phyloP scores from a whole-genome alignment of 2,329 filamentous ascomycete genomes.

The Xylaria polymorpha region DNA sequence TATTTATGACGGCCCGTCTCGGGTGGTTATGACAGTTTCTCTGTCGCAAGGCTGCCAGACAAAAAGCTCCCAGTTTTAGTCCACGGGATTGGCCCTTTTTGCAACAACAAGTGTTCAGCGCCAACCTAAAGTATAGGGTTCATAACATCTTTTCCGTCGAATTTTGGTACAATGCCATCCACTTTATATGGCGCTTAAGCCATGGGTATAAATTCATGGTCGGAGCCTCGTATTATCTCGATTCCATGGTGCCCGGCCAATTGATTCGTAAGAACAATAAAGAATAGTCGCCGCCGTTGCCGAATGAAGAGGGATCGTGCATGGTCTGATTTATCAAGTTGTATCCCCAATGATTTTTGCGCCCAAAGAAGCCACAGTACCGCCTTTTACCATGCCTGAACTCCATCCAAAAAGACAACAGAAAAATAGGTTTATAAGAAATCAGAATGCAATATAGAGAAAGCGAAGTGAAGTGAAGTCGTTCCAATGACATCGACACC shows the following conservation, averaged over 20 bases:
- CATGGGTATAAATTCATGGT: neutral
- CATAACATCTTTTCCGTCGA: neutral
- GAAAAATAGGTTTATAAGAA: neutral
- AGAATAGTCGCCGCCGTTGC: neutral
- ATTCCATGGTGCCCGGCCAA: neutral
- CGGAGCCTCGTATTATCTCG: neutral
- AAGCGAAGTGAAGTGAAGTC: neutral
- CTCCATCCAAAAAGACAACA: slow-evolving; percentile 24
- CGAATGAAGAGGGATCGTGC: neutral
- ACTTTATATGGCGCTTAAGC: neutral
- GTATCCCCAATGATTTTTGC: neutral
- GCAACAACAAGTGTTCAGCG: neutral
- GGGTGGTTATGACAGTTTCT: no score
- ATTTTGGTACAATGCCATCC: neutral
- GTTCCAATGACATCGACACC: neutral
- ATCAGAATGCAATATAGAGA: neutral
- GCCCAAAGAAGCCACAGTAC: neutral
- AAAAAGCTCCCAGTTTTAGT: neutral
- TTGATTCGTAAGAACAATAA: neutral
- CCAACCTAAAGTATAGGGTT: neutral
- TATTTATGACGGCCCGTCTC: no score
- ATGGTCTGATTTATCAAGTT: neutral
- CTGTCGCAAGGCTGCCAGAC: neutral
- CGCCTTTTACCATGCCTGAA: neutral
- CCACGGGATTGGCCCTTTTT: neutral